Evolutionary conservation across 805 yeast genomes (phyloP).

Genomic region (Priceomyces fermenticarens): DNA sequence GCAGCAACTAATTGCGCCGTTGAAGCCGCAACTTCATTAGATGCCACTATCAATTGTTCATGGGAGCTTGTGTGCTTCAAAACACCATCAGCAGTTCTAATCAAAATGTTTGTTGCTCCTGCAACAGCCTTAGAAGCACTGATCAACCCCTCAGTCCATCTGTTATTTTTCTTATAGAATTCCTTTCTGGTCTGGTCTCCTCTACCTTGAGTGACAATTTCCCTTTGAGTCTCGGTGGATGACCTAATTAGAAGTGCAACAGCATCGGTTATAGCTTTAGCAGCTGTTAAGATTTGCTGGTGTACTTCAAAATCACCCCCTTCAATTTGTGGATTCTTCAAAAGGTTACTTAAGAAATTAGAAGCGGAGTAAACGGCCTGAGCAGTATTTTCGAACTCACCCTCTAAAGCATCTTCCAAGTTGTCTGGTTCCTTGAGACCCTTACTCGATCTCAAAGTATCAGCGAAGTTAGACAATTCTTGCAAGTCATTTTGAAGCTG

Average conservation of each 20-base stretch:
- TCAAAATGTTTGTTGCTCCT: constrained; percentile 73
- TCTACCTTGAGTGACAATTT: constrained; percentile 69
- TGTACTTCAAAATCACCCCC: constrained; percentile 65
- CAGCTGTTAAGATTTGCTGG: constrained; percentile 73
- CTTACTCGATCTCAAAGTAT: constrained; percentile 42
- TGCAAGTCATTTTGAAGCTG: constrained; percentile 72
- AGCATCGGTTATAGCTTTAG: constrained; percentile 77
- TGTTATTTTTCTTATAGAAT: constrained; percentile 79
- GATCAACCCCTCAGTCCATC: constrained; percentile 92
- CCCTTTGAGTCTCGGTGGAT: constrained; percentile 77
- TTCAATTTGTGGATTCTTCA: constrained; percentile 51
- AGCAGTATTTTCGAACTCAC: constrained; percentile 72
- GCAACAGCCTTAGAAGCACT: constrained; percentile 90
- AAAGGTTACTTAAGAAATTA: constrained; percentile 50
- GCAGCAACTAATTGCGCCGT: constrained; percentile 93
- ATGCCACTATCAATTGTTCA: constrained; percentile 85
- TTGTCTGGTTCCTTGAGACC: constrained; percentile 43
- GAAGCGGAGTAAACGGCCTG: constrained; percentile 66
- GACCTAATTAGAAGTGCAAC: constrained; percentile 68
- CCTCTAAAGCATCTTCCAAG: constrained; percentile 67
- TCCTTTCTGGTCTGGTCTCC: constrained; percentile 67
- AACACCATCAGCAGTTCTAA: constrained; percentile 85
- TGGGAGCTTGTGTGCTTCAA: constrained; percentile 59
- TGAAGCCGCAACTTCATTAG: constrained; percentile 88
- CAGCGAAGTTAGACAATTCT: constrained; percentile 51